phyloP scores from a whole-genome alignment of 2,329 filamentous ascomycete species.

The Coniochaeta ligniaria region DNA sequence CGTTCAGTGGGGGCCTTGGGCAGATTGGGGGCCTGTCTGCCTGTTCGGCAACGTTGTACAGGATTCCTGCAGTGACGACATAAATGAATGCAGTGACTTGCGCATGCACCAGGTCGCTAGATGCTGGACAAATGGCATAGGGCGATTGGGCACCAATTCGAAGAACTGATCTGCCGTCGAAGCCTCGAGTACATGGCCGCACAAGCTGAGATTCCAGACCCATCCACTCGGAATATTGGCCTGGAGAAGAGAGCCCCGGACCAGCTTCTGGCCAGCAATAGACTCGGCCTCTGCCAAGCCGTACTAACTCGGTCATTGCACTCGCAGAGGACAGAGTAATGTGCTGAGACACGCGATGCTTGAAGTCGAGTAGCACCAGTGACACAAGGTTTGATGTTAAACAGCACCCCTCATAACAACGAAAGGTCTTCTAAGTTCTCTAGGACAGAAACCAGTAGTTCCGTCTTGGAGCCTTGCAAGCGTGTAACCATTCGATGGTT shows the following conservation, averaged over 20 bases:
- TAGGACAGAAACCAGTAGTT: neutral
- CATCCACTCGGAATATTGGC: no score
- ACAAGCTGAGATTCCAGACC: no score
- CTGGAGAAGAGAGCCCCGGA: no score
- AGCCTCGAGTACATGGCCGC: neutral
- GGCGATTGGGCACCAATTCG: neutral
- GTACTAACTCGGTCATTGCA: neutral
- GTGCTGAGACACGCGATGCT: neutral
- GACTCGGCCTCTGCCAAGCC: neutral
- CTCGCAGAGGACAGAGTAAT: neutral
- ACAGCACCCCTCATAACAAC: neutral
- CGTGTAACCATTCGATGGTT: neutral
- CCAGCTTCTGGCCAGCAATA: neutral
- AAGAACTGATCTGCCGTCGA: neutral
- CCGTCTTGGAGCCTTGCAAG: neutral
- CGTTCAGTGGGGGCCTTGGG: neutral
- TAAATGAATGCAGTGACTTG: neutral
- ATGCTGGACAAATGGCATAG: neutral
- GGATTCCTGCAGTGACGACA: neutral
- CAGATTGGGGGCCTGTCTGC: neutral
- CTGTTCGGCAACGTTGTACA: neutral
- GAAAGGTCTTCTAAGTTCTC: neutral
- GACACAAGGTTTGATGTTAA: neutral
- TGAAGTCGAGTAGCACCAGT: neutral
- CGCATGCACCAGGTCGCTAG: neutral